These are phyloP conservation scores for Candida gigantensis DNA, from an alignment of 1,139 yeast genomes.

Conservation along the genomic window DNA sequence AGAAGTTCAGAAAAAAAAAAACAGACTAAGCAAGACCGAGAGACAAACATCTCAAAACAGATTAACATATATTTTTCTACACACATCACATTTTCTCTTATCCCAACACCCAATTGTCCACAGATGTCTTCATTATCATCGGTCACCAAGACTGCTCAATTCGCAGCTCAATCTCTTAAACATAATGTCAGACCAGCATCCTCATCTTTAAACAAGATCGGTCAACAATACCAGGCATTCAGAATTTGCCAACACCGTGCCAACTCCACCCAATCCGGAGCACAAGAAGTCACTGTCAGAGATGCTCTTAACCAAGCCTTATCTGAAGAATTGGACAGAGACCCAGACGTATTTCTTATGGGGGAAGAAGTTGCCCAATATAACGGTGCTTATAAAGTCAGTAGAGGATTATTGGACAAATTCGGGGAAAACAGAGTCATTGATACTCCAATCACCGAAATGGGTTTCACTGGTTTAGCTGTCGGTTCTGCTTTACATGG, in stretches of 20 bases:
- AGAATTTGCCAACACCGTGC: slow-evolving; percentile 24
- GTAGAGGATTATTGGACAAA: slow-evolving; percentile 93
- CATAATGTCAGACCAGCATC: slow-evolving; percentile 22
- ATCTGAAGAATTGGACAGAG: slow-evolving; percentile 97
- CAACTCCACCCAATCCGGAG: slow-evolving; percentile 52
- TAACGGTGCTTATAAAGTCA: slow-evolving; percentile 97
- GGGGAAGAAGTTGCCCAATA: slow-evolving; percentile 99
- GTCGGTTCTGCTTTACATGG: slow-evolving; percentile 98
- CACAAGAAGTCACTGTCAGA: slow-evolving; percentile 85
- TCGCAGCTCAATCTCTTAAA: slow-evolving; percentile 44
- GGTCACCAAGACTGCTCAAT: slow-evolving; percentile 50
- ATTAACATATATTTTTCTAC: too few relatives aligned
- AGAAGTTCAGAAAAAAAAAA: slow-evolving; percentile 1
- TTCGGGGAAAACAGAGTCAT: slow-evolving; percentile 96
- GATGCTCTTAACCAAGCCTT: slow-evolving; percentile 94
- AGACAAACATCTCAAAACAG: too few relatives aligned
- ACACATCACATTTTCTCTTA: not conserved
- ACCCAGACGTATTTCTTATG: slow-evolving; percentile 89
- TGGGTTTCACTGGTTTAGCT: slow-evolving; percentile 98
- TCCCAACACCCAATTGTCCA: not conserved
- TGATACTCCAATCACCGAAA: slow-evolving; percentile 98
- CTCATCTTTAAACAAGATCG: too few relatives aligned
- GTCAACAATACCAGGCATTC: too few relatives aligned
- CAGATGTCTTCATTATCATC: slow-evolving; percentile 15
- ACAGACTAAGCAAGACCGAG: not conserved